phyloP scores from a whole-genome alignment of 371 early-diverging fungal genomes.

The Mucor lusitanicus region DNA sequence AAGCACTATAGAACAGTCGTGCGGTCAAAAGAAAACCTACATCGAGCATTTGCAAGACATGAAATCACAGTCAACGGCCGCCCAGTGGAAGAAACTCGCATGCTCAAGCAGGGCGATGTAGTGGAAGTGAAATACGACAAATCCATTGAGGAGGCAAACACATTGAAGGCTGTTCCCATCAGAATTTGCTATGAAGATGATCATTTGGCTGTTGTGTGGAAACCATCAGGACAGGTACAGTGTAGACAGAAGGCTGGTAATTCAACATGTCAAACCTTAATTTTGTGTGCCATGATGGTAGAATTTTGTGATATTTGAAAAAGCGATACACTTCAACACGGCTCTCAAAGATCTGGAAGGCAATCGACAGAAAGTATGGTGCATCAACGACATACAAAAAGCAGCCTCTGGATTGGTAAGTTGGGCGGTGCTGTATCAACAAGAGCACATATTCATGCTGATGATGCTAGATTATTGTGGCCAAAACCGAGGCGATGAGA shows the following conservation, averaged over 20 bases:
- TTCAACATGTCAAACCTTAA: constrained; percentile 14
- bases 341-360: constrained; percentile 22
- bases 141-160: constrained; percentile 34
- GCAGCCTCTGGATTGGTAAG: constrained; percentile 60
- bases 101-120: constrained; percentile 39
- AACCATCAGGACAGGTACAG: constrained; percentile 55
- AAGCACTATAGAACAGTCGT: constrained; percentile 30
- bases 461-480: constrained; percentile 48
- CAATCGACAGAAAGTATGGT: constrained; percentile 29
- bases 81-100: constrained; percentile 45
- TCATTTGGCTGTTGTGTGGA: constrained; percentile 54
- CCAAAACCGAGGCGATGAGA: constrained; percentile 41
- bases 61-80: constrained; percentile 54
- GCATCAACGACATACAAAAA: constrained; percentile 45
- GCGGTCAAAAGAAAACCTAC: constrained; percentile 36
- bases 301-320: constrained; percentile 32
- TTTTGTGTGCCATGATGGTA: neutral
- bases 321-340: constrained; percentile 25
- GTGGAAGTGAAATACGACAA: constrained; percentile 48
- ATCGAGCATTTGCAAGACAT: constrained; percentile 35
- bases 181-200: constrained; percentile 50
- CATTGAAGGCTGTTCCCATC: constrained; percentile 36
- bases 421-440: neutral
- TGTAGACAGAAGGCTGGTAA: neutral
- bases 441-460: neutral